Evolutionary conservation across 352 stramenopile species (phyloP).

Genomic region (Stramenopiles sp.): DNA sequence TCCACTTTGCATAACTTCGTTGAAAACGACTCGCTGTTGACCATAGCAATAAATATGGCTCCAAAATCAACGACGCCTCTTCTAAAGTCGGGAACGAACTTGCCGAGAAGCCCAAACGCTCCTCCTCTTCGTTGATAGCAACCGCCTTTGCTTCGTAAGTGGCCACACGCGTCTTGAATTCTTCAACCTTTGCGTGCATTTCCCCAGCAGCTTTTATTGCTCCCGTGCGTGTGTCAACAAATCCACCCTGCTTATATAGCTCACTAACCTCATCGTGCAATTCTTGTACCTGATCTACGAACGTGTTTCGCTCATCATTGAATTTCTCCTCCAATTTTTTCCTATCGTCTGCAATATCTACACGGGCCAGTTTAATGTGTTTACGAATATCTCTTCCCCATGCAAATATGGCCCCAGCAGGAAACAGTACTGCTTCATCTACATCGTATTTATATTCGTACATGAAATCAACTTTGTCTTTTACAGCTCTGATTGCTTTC

Average conservation of each 20-base stretch:
- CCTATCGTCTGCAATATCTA: background rate
- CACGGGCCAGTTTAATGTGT: background rate
- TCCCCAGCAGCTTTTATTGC: background rate
- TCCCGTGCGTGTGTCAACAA: background rate
- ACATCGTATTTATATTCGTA: conserved; percentile 3
- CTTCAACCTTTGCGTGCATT: background rate
- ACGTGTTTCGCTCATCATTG: background rate
- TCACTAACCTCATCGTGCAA: background rate
- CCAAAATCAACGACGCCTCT: conserved; percentile 36
- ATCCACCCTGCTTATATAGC: background rate
- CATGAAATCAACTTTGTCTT: background rate
- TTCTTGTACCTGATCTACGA: background rate
- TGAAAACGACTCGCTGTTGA: conserved; percentile 67
- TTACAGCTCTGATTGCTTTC: background rate
- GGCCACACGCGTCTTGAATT: background rate
- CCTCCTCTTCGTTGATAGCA: background rate
- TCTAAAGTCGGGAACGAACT: background rate
- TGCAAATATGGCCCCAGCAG: background rate
- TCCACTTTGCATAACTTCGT: conserved; percentile 72
- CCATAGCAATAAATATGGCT: conserved; percentile 80
- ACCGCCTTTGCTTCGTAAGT: background rate
- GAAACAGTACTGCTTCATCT: background rate
- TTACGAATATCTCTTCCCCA: background rate
- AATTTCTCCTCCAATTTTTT: background rate
- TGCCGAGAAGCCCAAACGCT: background rate